Evolutionary conservation across 2,329 filamentous ascomycete genomes (phyloP), one percentile per base, ranked within the genome.

Genomic region (Nemania abortiva): DNA sequence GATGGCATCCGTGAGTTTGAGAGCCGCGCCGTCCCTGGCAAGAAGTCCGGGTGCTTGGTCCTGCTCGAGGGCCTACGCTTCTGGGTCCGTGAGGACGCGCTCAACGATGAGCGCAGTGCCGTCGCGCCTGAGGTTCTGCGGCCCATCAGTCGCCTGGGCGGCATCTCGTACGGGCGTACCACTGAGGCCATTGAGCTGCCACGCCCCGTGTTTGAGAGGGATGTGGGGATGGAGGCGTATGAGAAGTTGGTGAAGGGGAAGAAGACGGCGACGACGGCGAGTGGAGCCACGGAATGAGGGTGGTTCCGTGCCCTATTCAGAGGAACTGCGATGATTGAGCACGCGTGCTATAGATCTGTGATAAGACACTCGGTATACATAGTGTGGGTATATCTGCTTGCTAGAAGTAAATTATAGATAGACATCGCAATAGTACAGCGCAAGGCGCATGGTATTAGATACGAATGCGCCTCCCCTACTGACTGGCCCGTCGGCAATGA

Each of bases 31-130:
- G 89, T 82, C 1, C 91, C 91, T 0, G 94, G 92, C 2, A 91
- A 90, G 82, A 94, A 90, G 84, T 91, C 91, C 0, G 89, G 91
- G 0, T 90, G 91, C 3, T 77, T 97, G 71, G 91, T 88, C 1
- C 87, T 97, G 39, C 84, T 98, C 13, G 94, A 98, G 82, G 95
- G 94, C 0, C 90, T 92, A 39, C 86, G 91, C 31, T 97, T 98
- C 78, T 98, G 95, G 94, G 94, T 90, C 1, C 84, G 95, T 62
- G 93, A 97, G 78, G 95, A 98, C 81, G 94, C 94, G 2, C 83
- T 97, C 69, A 93, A 97, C 74, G 89, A 92, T 77, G 90, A 94
- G 9, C 87, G 85, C 76, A 93, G 89, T 73, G 75, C 93, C 50
- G 84, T 98, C 66, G 92, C 97, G 79, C 89, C 93, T 11, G 86